Evolutionary conservation across 139 green algal genomes (phyloP).

Genomic region (Volvox reticuliferus): DNA sequence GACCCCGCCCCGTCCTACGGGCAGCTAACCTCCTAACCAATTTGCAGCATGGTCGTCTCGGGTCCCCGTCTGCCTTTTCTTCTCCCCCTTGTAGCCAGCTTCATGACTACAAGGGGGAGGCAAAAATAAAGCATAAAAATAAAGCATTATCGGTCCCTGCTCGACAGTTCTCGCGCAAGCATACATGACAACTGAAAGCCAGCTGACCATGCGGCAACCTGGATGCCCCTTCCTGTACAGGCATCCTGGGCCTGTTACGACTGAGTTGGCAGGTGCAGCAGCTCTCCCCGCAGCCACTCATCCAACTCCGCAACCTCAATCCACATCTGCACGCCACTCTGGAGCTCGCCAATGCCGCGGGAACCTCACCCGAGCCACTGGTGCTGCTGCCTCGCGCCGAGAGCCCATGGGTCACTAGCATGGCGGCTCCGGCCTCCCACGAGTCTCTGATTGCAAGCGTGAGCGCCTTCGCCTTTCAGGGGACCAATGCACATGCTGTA

Average conservation of each 20-base stretch:
- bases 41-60: too few relatives aligned
- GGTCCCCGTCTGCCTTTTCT: too few relatives aligned
- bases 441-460: constrained; percentile 51
- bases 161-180: too few relatives aligned
- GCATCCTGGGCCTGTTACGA: constrained; percentile 67
- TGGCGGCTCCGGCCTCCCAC: too few relatives aligned
- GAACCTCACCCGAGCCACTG: not conserved
- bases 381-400: constrained; percentile 4
- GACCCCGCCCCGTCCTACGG: too few relatives aligned
- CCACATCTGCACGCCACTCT: constrained; percentile 61
- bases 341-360: constrained; percentile 20
- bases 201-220: too few relatives aligned
- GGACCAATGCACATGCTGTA: constrained; percentile 67
- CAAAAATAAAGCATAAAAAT: too few relatives aligned
- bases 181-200: too few relatives aligned
- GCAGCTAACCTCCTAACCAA: too few relatives aligned
- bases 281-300: constrained; percentile 40
- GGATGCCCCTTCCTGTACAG: constrained; percentile 12
- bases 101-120: too few relatives aligned
- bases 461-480: constrained; percentile 73
- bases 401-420: not conserved
- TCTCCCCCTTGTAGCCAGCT: too few relatives aligned
- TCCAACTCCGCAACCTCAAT: constrained; percentile 72
- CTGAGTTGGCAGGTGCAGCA: constrained; percentile 40
- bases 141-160: too few relatives aligned